Percentiles rank a stretch among this genome's conserved stretches.
phyloP scores from a whole-genome alignment of 305 asterid genomes.

The Rubia occidens region DNA sequence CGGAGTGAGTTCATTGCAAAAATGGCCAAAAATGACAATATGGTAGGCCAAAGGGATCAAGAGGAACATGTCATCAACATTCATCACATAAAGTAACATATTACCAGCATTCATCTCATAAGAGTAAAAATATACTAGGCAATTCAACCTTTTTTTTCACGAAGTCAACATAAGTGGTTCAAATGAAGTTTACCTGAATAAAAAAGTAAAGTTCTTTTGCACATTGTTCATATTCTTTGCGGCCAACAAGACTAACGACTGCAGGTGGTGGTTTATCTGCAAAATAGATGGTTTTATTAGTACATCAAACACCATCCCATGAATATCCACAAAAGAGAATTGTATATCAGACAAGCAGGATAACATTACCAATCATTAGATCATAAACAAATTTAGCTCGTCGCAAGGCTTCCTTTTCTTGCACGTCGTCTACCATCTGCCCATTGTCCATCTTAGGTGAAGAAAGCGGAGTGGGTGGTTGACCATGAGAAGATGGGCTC shows the following conservation, averaged over 20 bases:
- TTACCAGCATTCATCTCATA: not conserved
- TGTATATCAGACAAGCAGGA: not conserved
- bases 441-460: constrained; percentile 43
- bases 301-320: constrained; percentile 5
- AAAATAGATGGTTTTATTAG: constrained; percentile 9
- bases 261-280: constrained; percentile 95
- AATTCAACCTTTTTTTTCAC: not conserved
- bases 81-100: not conserved
- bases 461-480: constrained; percentile 39
- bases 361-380: constrained; percentile 67
- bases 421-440: constrained; percentile 47
- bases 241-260: constrained; percentile 85
- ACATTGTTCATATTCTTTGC: constrained; percentile 77
- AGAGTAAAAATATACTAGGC: not conserved
- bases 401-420: constrained; percentile 65
- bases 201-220: constrained; percentile 88
- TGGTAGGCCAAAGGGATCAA: not conserved
- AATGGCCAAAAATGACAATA: not conserved
- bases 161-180: not conserved
- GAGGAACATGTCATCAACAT: not conserved
- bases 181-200: constrained; percentile 64
- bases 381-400: constrained; percentile 57
- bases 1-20: not conserved
- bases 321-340: not conserved
- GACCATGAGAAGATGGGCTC: constrained; percentile 36